Evolutionary conservation across 345 rosid genomes (phyloP).

Genomic region (Aethionema arabicum): DNA sequence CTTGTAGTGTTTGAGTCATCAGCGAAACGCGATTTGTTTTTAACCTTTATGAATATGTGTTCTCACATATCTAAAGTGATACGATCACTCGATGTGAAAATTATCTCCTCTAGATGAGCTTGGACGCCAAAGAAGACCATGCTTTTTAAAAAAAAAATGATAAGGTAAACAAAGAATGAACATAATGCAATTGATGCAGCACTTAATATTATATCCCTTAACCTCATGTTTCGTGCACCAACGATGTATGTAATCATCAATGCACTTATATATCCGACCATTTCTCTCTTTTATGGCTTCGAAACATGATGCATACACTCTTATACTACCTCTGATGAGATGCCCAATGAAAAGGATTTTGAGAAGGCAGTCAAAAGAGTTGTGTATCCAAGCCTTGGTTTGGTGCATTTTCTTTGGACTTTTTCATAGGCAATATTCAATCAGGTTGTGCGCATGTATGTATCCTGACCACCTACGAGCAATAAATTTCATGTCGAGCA

Average conservation of each 20-base stretch:
- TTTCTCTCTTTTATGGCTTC: background rate
- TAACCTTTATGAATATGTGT: conserved; percentile 42
- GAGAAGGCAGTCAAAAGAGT: background rate
- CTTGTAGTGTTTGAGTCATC: no score
- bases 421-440: conserved; percentile 42
- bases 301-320: background rate
- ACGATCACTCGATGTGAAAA: conserved; percentile 31
- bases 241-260: background rate
- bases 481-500: conserved; percentile 32
- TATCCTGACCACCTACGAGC: conserved; percentile 53
- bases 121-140: conserved; percentile 27
- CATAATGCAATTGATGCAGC: no score
- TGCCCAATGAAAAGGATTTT: background rate
- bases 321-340: background rate
- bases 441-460: conserved; percentile 45
- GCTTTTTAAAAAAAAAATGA: background rate
- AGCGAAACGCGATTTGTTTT: conserved; percentile 20
- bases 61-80: conserved; percentile 47
- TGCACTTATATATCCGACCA: background rate
- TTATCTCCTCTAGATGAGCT: conserved; percentile 32
- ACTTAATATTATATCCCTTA: no score
- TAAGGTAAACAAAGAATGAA: no score
- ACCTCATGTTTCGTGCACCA: background rate
- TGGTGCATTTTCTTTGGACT: conserved; percentile 29
- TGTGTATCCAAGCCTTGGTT: conserved; percentile 13